Evolutionary conservation across 2,329 filamentous ascomycete species (phyloP), one percentile per base, ranked within the genome.

Genomic region (Aspergillaceae sp.): DNA sequence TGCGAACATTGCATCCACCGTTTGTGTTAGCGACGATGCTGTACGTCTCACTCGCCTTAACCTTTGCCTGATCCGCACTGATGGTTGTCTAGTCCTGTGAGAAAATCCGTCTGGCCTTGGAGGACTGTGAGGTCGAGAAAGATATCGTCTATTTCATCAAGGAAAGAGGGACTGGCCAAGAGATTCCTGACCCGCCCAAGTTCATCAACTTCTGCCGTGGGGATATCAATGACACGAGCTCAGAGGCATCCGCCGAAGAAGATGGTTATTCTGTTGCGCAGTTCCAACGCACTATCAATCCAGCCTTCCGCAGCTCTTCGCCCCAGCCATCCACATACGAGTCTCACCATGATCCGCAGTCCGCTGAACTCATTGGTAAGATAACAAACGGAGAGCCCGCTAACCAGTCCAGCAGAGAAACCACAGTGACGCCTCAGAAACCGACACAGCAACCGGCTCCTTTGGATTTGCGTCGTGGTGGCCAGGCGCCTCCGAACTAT

Each of bases 171-270:
- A 98, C 92, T 2, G 90, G 92, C 4, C 91, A 97, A 66, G 94
- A 98, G 65, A 98, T 98, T 41, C 94, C 92, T 1, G 92, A 96
- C 65, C 82, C 92, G 27, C 92, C 92, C 38, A 96, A 89, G 66
- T 98, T 96, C 66, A 96, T 98, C 79, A 96, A 98, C 73, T 98
- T 97, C 67, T 94, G 88, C 65, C 84, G 92, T 7, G 92, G 91
- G 63, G 70, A 84, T 40, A 76, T 77, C 34, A 72, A 83, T 45
- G 92, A 98, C 56, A 82, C 80, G 34, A 81, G 82, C 55, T 96
- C 91, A 1, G 87, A 92, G 51, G 74, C 78, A 7, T 91, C 87
- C 0, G 10, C 34, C 27, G 89, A 94, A 26, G 90, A 94, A n/a
- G 90, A 95, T 52, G 88, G 90, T 4, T 98, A 95, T 63, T 94